Percentiles rank a stretch among this genome's conserved stretches.
These are phyloP conservation scores for Thalassiosira tumida DNA, from an alignment of 352 stramenopile species.

Conservation along the genomic window DNA sequence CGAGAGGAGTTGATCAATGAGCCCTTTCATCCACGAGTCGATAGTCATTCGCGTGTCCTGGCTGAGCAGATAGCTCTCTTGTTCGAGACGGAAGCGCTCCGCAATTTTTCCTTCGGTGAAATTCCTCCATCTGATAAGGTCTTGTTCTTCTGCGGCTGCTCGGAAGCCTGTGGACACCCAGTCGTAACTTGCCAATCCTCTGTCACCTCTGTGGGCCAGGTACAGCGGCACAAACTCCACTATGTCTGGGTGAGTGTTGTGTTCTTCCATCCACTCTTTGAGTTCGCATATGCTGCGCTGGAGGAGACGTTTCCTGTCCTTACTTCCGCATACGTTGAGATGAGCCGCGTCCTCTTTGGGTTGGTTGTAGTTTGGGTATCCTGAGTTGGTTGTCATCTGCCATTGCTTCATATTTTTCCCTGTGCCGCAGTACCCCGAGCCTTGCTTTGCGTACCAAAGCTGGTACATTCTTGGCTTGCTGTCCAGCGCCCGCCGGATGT, in stretches of 20 bases:
- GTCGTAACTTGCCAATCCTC: background rate
- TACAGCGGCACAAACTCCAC: background rate
- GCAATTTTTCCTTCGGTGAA: background rate
- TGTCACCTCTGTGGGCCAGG: background rate
- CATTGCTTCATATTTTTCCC: background rate
- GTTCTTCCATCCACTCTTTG: background rate
- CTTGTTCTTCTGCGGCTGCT: background rate
- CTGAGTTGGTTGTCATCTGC: background rate
- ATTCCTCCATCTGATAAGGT: background rate
- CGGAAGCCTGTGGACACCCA: background rate
- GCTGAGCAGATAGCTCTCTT: background rate
- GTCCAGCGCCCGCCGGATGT: background rate
- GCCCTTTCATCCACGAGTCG: background rate
- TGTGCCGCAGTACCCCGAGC: background rate
- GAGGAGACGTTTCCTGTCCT: background rate
- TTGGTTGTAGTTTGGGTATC: background rate
- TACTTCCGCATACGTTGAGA: background rate
- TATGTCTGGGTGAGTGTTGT: background rate
- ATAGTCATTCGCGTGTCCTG: background rate
- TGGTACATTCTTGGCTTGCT: background rate
- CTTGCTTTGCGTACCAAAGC: background rate
- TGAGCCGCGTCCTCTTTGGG: background rate
- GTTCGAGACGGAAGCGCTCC: background rate
- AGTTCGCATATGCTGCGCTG: background rate
- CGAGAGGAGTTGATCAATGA: background rate